Percentiles rank a stretch among this genome's conserved stretches.
Conservation (phyloP, 2,329 filamentous ascomycete genomes). For the Tetracladium maxilliforme region DNA sequence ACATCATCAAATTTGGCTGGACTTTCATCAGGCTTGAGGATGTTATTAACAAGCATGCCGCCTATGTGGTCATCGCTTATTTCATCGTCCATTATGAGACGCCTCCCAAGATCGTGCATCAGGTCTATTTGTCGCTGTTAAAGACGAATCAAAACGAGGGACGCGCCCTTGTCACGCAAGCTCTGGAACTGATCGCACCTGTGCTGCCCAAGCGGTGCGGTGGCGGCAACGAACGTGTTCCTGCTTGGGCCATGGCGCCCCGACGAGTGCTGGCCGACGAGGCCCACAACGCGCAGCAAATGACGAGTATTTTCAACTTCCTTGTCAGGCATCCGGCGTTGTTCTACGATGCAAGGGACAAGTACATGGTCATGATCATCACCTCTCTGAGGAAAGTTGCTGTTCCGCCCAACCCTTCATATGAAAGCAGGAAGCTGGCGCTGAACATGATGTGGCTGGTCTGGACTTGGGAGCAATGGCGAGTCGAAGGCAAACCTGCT, state of each 20-base stretch:
- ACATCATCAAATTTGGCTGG: constrained; percentile 99
- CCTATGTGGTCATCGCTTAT: constrained; percentile 92
- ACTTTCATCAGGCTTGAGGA: constrained; percentile 97
- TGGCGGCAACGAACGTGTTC: constrained; percentile 54
- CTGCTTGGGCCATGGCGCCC: constrained; percentile 80
- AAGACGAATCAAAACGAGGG: constrained; percentile 94
- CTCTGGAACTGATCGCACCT: constrained; percentile 86
- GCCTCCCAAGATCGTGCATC: constrained; percentile 85
- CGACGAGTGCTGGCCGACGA: constrained; percentile 87
- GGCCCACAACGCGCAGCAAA: constrained; percentile 85
- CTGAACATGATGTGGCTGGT: constrained; percentile 84
- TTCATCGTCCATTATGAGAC: constrained; percentile 97
- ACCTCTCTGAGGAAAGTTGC: constrained; percentile 81
- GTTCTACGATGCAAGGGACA: constrained; percentile 90
- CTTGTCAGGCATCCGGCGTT: constrained; percentile 81
- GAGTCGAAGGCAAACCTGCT: constrained; percentile 45
- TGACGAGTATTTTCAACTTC: constrained; percentile 96
- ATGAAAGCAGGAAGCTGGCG: constrained; percentile 82
- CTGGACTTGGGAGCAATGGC: constrained; percentile 81
- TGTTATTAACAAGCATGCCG: constrained; percentile 96
- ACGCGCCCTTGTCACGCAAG: constrained; percentile 80
- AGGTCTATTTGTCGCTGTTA: constrained; percentile 84
- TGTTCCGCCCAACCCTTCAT: constrained; percentile 66
- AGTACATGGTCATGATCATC: constrained; percentile 80
- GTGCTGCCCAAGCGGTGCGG: constrained; percentile 77